These are phyloP conservation scores for Botrytis porri DNA, from an alignment of 2,329 filamentous ascomycete genomes.

Conservation along the genomic window DNA sequence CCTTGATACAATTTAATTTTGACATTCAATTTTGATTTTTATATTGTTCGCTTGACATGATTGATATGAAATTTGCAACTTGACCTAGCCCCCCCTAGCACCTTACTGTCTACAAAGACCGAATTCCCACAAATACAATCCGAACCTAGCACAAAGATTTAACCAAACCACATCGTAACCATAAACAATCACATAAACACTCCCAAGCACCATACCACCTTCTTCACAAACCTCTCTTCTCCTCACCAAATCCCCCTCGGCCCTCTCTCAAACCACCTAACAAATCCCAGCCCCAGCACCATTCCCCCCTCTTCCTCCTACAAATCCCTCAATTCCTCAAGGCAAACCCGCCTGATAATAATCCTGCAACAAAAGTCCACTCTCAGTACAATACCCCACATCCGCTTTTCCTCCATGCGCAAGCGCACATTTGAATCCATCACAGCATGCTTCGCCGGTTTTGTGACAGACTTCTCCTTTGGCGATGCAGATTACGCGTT, in stretches of 20 bases:
- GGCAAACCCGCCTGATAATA: neutral
- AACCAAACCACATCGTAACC: neutral
- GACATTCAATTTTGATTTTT: neutral
- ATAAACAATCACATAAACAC: neutral
- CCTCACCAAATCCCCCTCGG: too few species aligned
- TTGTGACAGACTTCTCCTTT: neutral
- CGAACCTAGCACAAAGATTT: neutral
- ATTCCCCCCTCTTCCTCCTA: neutral
- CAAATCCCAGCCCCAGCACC: neutral
- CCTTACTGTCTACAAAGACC: neutral
- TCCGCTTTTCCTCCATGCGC: slow-evolving; percentile 6
- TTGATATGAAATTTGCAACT: neutral
- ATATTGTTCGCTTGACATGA: neutral
- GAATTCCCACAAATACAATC: neutral
- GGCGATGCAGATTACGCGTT: neutral
- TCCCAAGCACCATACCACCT: neutral
- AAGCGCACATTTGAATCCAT: slow-evolving; percentile 7
- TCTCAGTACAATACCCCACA: slow-evolving; percentile 1
- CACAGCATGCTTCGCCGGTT: neutral
- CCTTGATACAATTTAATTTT: neutral
- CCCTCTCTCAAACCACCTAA: neutral
- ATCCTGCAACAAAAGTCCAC: slow-evolving; percentile 6
- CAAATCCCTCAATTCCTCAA: neutral
- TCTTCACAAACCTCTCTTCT: neutral
- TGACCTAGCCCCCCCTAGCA: too few species aligned